phyloP scores from a whole-genome alignment of 1,284 basidiomycete genomes.

The Pholiota adiposa region DNA sequence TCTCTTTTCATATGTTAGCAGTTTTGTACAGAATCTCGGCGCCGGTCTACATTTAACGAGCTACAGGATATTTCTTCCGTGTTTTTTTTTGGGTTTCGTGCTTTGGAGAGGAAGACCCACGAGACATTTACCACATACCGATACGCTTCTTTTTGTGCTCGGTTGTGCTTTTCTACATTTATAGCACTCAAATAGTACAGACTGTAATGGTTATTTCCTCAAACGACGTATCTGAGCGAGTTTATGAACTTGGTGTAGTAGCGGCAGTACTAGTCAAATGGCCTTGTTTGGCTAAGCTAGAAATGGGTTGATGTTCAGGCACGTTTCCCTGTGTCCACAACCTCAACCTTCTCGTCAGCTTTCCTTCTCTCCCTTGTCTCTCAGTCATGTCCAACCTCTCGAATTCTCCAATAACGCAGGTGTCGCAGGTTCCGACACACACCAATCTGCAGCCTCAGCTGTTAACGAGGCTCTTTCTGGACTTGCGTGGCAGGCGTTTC shows the following conservation, averaged over 20 bases:
- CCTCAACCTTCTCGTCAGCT: constrained; percentile 12
- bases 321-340: constrained; percentile 15
- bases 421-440: constrained; percentile 75
- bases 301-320: constrained; percentile 16
- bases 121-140: constrained; percentile 16
- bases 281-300: constrained; percentile 25
- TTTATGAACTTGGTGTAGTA: background rate
- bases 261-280: background rate
- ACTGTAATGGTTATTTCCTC: constrained; percentile 10
- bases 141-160: constrained; percentile 16
- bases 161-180: constrained; percentile 18
- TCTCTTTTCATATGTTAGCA: constrained; percentile 22
- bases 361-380: constrained; percentile 7
- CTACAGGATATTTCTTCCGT: constrained; percentile 23
- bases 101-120: background rate
- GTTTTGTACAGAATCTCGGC: constrained; percentile 17
- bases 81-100: constrained; percentile 13
- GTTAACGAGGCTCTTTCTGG: constrained; percentile 86
- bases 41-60: constrained; percentile 16
- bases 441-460: constrained; percentile 81
- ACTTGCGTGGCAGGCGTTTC: constrained; percentile 91
- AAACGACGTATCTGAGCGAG: background rate
- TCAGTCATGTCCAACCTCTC: constrained; percentile 41
- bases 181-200: constrained; percentile 19
- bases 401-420: constrained; percentile 85